Evolutionary conservation across 1,284 basidiomycete species (phyloP), one percentile per base, ranked within the genome.

Genomic region (Boletus semigastroideus): DNA sequence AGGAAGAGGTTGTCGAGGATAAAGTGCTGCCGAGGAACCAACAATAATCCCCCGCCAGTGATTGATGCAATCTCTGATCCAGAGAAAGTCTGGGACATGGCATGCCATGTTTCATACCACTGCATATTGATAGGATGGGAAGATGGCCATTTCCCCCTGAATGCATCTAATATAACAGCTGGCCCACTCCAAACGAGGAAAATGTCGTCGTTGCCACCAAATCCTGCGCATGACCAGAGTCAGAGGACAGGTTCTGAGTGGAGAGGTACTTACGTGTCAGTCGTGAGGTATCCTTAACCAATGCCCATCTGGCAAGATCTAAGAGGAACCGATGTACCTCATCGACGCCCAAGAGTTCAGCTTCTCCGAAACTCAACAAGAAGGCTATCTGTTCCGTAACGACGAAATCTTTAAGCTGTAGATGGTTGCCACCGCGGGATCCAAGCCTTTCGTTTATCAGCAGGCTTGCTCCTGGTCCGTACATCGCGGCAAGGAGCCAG

Each of bases 1-100:
- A 65, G 57, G 17, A 58, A 54, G 36, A 62, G 45, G 13, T 58
- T 57, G 3, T 69, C 61, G 11, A 74, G 58, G 41, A 75, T 60
- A 37, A 54, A 54, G 43, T 56, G 59, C 22, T 37, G 48, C n/a
- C 16, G 46, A 20, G 7, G 4, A 10, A 38, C 17, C 11, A 22
- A 33, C 19, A n/a, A 25, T 39, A 16, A 49, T 36, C 31, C 11
- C 33, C 38, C 34, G 16, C 46, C 28, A 14, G 41, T 36, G 41
- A 49, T 17, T 14, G 42, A 49, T 14, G 37, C 39, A 49, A 45
- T 48, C 12, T 48, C 41, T 11, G 37, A 34, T 27, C 42, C 17
- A 36, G 40, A 39, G 38, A 52, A 63, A 16, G 38, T n/a, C 11
- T 44, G 42, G 27, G 46, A 52, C 53, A 49, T 52, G 16, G 49